Evolutionary conservation across 2,329 filamentous ascomycete genomes (phyloP), one percentile per base, ranked within the genome.

Genomic region (Monilinia fructicola): DNA sequence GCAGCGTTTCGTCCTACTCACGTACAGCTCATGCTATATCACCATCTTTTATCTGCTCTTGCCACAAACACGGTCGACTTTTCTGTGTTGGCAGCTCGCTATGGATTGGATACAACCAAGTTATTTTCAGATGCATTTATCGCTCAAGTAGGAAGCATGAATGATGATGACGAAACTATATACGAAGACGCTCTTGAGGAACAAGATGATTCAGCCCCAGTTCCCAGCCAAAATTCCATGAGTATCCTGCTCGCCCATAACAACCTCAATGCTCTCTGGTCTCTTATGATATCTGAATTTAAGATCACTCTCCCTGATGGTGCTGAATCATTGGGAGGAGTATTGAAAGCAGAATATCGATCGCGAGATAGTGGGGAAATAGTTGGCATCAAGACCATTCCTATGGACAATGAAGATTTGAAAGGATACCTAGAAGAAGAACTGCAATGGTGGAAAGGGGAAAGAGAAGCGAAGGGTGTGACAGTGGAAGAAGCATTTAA

Each of bases 11-110:
- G 90, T 14, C 91, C 92, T 0, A 91, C 93, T 0, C 87, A 89
- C 72, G 89, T 97, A 68, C 95, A 99, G 76, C 82, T 98, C 0
- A 93, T 96, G 78, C 81, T 98, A 0, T 99, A 98, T 75, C 93
- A 94, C 71, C 88, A 88, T 35, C 87, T 98, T 64, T 82, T 99
- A n/a, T 86, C 88, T 12, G 84, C 88, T 3, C 86, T 98, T 73
- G 91, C 90, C 0, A 83, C 86, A 0, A 89, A 89, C 60, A 83
- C 84, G 10, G 82, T 97, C 0, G 85, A 92, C 66, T 91, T 92
- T 46, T 78, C 85, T 26, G 79, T 82, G 0, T 81, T 98, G 0
- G 87, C 94, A 67, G 76, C 81, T 9, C 88, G 93, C 0, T 96
- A 97, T 72, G 81, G 83, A 0, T 81, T 97, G 10, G 82, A 91